A percentile compares a stretch with the other conserved stretches of the same genome.
phyloP scores from a whole-genome alignment of 352 stramenopile species.

The Pythium chondricola region DNA sequence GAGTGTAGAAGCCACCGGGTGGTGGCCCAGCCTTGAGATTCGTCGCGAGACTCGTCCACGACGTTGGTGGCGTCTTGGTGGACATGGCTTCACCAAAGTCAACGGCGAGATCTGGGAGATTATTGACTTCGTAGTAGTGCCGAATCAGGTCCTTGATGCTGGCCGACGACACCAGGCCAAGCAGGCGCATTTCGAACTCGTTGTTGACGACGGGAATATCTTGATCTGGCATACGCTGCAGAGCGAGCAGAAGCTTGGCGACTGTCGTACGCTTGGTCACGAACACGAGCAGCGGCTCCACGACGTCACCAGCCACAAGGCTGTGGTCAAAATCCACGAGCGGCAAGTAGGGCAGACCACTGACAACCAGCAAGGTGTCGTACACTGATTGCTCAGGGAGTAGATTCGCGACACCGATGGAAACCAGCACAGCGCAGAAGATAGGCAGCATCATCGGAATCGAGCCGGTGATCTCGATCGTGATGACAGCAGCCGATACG shows the following conservation, averaged over 20 bases:
- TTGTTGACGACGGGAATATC: slow-evolving; percentile 73
- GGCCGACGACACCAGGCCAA: slow-evolving; percentile 51
- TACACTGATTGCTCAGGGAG: slow-evolving; percentile 78
- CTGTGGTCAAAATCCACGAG: slow-evolving; percentile 68
- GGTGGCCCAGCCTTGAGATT: slow-evolving; percentile 38
- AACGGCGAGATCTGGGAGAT: slow-evolving; percentile 45
- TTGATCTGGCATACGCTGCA: slow-evolving; percentile 62
- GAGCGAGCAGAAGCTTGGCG: slow-evolving; percentile 57
- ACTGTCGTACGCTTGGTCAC: slow-evolving; percentile 69
- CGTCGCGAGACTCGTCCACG: slow-evolving; percentile 58
- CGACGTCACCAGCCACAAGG: slow-evolving; percentile 53
- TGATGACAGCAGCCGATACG: slow-evolving; percentile 82
- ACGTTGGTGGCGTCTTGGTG: slow-evolving; percentile 18
- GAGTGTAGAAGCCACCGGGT: slow-evolving; percentile 54
- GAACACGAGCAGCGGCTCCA: slow-evolving; percentile 65
- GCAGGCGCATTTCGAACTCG: slow-evolving; percentile 56
- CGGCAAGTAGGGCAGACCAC: slow-evolving; percentile 77
- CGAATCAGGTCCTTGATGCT: slow-evolving; percentile 62
- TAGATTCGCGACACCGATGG: slow-evolving; percentile 58
- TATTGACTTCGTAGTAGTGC: slow-evolving; percentile 47
- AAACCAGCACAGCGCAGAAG: slow-evolving; percentile 63
- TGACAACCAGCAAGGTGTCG: slow-evolving; percentile 72
- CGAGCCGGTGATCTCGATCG: slow-evolving; percentile 77
- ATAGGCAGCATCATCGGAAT: slow-evolving; percentile 81
- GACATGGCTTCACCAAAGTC: slow-evolving; percentile 65